Base-by-base conservation (phyloP, 352 stramenopile species). In the Globisporangium ultimum region DNA sequence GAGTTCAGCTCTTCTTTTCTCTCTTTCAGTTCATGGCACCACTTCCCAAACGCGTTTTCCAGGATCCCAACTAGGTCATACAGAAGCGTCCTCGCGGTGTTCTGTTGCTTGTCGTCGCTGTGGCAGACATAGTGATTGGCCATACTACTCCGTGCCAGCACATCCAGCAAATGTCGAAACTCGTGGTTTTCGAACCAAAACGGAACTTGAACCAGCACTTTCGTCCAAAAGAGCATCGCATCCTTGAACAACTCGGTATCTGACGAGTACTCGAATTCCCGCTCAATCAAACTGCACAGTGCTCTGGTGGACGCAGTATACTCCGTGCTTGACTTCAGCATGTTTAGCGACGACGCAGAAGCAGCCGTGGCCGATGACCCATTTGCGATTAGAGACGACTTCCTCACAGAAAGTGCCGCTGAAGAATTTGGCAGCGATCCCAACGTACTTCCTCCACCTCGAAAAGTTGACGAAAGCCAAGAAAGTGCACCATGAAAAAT, bases 101-200 rank as follows among this genome's bases (percentile, higher is more conserved):
- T 48, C 32, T 45, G 40, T 15, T 41, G 24, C 28, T 17, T 34
- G 13, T 36, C 18, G n/a, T 43, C 36, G 11, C n/a, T 45, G n/a
- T 41, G 56, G 4, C 3, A 28, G 2, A 49, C 42, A 55, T 28
- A 48, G 22, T 63, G 28, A 10, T 53, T 64, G 40, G 18, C 74
- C 77, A 89, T 91, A 52, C 71, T 87, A 56, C 81, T 89, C 11
- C 72, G 74, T 11, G 90, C 28, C 14, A 93, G 62, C n/a, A 84
- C 70, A 53, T 93, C 82, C 17, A 91, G 34, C 3, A 91, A 55
- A 59, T 89, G 70, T 11, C 84, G 76, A 38, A 93, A 79, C 0
- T 70, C 78, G 21, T 75, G 68, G 54, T 89, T 86, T 58, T 93
- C 82, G 57, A 83, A 88, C 84, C 84, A 93, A 46, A 86, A 88